A percentile compares a stretch with the other conserved stretches of the same genome.
Conservation (phyloP, 768 basidiomycete species). For the Melanogaster broomeanus region DNA sequence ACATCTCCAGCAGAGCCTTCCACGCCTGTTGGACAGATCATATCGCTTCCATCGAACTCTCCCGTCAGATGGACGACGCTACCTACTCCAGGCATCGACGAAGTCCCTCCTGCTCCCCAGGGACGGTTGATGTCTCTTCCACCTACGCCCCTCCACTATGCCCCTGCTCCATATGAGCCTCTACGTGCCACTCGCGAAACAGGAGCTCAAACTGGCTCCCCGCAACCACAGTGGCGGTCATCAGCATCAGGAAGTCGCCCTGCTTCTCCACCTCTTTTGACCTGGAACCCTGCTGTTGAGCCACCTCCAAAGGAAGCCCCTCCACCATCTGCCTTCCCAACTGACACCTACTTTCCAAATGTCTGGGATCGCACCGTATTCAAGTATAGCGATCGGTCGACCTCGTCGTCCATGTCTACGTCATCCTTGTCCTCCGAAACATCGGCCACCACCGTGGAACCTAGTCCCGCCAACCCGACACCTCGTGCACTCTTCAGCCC, state of each 20-base stretch:
- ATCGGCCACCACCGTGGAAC: conserved; percentile 21
- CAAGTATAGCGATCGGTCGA: conserved; percentile 38
- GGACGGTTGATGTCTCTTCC: conserved; percentile 53
- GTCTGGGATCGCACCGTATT: conserved; percentile 75
- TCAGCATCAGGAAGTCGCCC: conserved; percentile 38
- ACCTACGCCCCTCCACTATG: conserved; percentile 28
- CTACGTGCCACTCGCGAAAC: conserved; percentile 14
- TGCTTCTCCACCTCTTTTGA: conserved; percentile 60
- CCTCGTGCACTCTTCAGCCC: conserved; percentile 56
- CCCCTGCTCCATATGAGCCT: conserved; percentile 16
- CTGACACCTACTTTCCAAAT: conserved; percentile 79
- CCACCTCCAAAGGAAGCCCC: conserved; percentile 72
- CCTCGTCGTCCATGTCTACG: conserved; percentile 37
- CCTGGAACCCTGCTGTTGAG: conserved; percentile 82
- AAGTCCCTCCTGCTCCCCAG: conserved; percentile 64
- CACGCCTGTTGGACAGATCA: conserved; percentile 40
- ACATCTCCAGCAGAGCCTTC: conserved; percentile 21
- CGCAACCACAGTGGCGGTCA: conserved; percentile 11
- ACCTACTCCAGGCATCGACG: conserved; percentile 62
- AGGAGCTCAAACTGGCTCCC: conserved; percentile 23
- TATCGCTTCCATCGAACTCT: conserved; percentile 32
- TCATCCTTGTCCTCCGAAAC: conserved; percentile 35
- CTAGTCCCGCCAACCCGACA: conserved; percentile 12
- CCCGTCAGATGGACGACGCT: conserved; percentile 49
- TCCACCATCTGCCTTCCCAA: conserved; percentile 59